Base-by-base conservation (phyloP, 2,329 filamentous ascomycete species). In the Anisogramma anomala region DNA sequence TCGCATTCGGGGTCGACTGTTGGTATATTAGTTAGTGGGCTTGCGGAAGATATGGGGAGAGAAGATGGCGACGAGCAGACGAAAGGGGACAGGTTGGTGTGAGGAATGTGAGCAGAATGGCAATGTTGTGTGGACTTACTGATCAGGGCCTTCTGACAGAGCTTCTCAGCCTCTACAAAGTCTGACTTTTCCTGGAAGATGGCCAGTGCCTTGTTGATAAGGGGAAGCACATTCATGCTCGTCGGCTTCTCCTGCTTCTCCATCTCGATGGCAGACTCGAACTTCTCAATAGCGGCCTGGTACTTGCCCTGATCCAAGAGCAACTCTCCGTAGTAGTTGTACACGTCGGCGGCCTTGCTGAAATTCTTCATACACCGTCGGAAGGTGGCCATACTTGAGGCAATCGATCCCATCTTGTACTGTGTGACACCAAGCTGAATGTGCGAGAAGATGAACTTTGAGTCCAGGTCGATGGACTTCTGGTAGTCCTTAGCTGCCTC, bases 251-350 rank as follows among this genome's bases (percentile, higher is more conserved):
- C 81, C 63, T 85, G 79, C 71, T 91, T 93, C 74, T 98, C 91
- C 82, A 96, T 89, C 59, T 96, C 88, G 51, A 96, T 88, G n/a
- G 91, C 91, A 19, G 81, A 91, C 61, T 98, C 91, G 56, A 98
- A 98, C 67, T 95, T 94, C 67, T 94, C 84, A 49, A 98, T 87
- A 19, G 91, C 91, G 61, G 98, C 89, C 45, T 84, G 72, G 65
- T 82, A 96, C 64, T 95, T 94, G 64, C 86, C 82, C 69, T 96
- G 91, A 69, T 98, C 91, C 40, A 98, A 79, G 43, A 98, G 74
- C 42, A 98, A 74, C 68, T 98, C 91, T 55, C 91, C 91, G 57
- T 94, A 96, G 75, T 98, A 98, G 74, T 98, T 98, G 74, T 96
- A 98, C 30, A 96, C 91, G 58, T 98, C 91, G 5, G 89, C 88